Base-by-base conservation (phyloP, 352 stramenopile genomes). In the Phytophthora ohioensis region DNA sequence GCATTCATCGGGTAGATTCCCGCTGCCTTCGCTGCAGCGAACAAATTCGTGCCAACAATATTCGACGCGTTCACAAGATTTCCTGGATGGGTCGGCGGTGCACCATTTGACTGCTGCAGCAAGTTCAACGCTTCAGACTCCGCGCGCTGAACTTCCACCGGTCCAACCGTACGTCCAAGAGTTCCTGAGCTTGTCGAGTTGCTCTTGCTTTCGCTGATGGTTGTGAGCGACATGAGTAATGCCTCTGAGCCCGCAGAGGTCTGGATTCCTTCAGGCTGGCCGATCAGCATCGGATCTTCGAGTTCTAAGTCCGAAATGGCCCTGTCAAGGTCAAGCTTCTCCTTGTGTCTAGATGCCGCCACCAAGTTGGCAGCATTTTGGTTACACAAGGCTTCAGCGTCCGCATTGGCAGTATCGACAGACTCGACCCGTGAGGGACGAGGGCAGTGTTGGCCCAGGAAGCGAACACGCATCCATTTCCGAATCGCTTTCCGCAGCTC, bases 261-360 rank as follows among this genome's bases (percentile, higher is more conserved):
- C 57, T 82, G 68, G 34, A 87, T 79, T 39, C 76, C 56, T 56
- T 73, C 48, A 30, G 74, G 48, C 57, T 87, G 84, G 12, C 82
- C 81, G 15, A 94, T 91, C 84, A 93, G 91, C 85, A 95, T 93
- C 0, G 90, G 90, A 45, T 96, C 88, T 69, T 96, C 87, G 0
- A 96, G 77, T 69, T 94, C 85, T 31, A 96, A 59, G 59, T 95
- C 85, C 3, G 89, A 93, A 32, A 96, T 96, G 27, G 89, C 89
- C 3, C 86, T 80, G 9, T 87, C 85, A 30, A 94, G 61, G 53
- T 96, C 89, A 0, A 96, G 78, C 12, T 86, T 84, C 64, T 94
- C 83, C 30, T 84, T 91, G 64, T 96, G 89, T 1, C 76, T 84
- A 0, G 85, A 94, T 0, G 89, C 89, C 0, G 87, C 84, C 10